Evolutionary conservation across 1,139 yeast genomes (phyloP), one percentile per base, ranked within the genome.

Genomic region (Pichia sp.): DNA sequence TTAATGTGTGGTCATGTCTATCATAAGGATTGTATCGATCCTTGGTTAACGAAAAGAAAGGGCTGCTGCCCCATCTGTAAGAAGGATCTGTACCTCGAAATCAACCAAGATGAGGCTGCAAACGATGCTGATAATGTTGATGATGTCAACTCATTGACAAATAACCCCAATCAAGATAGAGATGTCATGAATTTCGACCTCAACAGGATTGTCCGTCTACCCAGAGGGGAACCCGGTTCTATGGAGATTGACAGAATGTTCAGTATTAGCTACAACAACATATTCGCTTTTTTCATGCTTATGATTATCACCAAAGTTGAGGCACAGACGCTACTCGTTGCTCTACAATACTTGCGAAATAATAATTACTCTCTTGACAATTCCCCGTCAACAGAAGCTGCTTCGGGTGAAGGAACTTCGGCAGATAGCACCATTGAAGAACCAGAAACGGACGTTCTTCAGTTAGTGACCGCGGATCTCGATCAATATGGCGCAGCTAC

Each of bases 21-120:
- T 67, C 95, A 85, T 53, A 67, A 79, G 10, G 77, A 69, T 19
- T 85, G 95, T 58, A 66, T 85, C 34, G 93, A 82, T 49, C 91
- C 91, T 1, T 84, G 94, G 94, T 62, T 85, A 33, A 77, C 77
- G 4, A 72, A 72, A 41, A 65, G 91, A 46, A 68, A 83, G 38
- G 91, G 91, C 1, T 79, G 86, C 51, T 85, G 95, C 53, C 94
- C 95, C 8, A 74, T 79, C 66, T 85, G 95, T 59, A 82, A 84
- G 53, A 63, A 85, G 27, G 93, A 83, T 51, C 75, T 76, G 47
- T 73, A 70, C 45, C 58, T 69, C 14, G 39, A 40, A 18, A 21
- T 40, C 4, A 28, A 26, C 6, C 17, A 28, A 4, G 8, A 15
- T n/a, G 25, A 22, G 9, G 25, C 9, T 16, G 23, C n/a, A 7